Evolutionary conservation across 2,329 filamentous ascomycete genomes (phyloP), one percentile per base, ranked within the genome.

Genomic region (Didymella glomerata): DNA sequence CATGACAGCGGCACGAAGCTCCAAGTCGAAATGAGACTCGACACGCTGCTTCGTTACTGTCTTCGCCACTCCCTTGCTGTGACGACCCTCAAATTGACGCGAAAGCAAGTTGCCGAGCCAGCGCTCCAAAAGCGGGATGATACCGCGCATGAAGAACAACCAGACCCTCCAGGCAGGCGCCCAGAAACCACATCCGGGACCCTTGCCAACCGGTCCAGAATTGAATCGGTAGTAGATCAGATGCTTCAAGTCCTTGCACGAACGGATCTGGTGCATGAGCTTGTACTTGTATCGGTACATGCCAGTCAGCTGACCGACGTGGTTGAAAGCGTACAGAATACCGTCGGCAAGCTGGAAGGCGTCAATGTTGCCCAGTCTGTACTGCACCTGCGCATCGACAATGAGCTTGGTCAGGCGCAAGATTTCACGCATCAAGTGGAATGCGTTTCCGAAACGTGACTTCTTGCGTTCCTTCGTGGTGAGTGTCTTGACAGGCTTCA

Each of bases 271-370:
- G 77, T 99, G 95, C 95, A 99, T 99, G 56, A 99, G 85, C 84
- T 99, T 99, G 83, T 99, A 99, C 84, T 99, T 99, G 86, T 99
- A 99, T 61, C 95, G 90, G 80, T 99, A 99, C 95, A 99, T 99
- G 76, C 95, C 95, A 16, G 95, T 99, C 62, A 99, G 83, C 78
- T 99, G 96, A 62, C 95, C 95, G 57, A 99, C 95, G 70, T 99
- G 95, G 80, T 99, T 99, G 82, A 99, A 99, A 18, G 95, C 96
- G 70, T 99, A 99, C n/a, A 98, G 83, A 57, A 99, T 99, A 77
- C 95, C 95, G 77, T 99, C 95, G 3, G 95, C 95, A 65, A 99
- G 88, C 78, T 99, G 95, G 83, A 99, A 99, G 36, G 96, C 95
- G 78, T 99, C 95, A 64, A 99, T 98, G 72, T 99, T 99, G 59